Base-by-base conservation (phyloP, 257 asterid genomes). In the Mentha longifolia region DNA sequence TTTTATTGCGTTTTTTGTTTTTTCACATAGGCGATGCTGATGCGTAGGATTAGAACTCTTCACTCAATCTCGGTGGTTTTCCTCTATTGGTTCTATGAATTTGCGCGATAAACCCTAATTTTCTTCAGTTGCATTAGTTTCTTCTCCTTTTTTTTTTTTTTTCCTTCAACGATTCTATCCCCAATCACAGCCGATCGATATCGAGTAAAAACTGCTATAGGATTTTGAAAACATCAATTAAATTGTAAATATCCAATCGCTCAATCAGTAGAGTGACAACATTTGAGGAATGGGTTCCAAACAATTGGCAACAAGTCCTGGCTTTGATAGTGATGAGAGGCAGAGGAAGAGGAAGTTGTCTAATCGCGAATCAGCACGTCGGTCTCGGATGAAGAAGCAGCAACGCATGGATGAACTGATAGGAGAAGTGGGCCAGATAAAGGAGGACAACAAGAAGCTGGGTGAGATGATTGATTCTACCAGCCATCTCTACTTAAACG, bases 321-420 rank as follows among this genome's bases (percentile, higher is more conserved):
- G 39, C 6, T 64, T 59, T 4, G 78, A 56, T 46, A 13, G 19
- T 9, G 76, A 76, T 2, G 76, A 76, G 17, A 61, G 72, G 51
- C 55, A 69, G 72, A 69, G 72, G 51, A 63, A 69, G 72, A 69
- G 76, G 67, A 76, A 76, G 72, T 6, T 68, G 10, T 76, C 75
- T 10, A 76, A 76, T 46, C 80, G 80, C 1, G 80, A 76, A 64
- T 69, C 76, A 2, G 80, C 80, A 0, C 80, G 76, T 0, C 51
- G 80, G 33, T 76, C 76, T 6, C 71, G 80, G 19, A 51, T 64
- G 72, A 64, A 56, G 71, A 70, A 70, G 57, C 74, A 70, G 67
- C 74, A 70, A n/a, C 74, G 64, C 14, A 39, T 86, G 85, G 87
- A 82, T 35, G 91, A 85, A 78, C 77, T 90, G 77, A 51, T 78